Base-by-base conservation (phyloP, 306 rosid genomes). In the Cucurbita pepo region DNA sequence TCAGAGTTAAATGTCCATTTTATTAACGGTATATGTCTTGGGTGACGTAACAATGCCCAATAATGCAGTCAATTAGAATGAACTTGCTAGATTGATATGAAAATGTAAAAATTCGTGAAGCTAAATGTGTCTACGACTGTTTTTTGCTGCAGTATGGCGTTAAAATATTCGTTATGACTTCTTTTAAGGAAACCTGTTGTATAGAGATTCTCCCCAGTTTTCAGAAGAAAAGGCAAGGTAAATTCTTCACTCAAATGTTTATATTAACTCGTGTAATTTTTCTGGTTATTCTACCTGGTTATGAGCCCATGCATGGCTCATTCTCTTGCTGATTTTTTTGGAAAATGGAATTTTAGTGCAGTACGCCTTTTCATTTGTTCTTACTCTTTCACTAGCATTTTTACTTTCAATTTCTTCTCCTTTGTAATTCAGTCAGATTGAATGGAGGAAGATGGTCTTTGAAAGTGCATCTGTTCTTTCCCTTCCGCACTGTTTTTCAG, bases 151-250 rank as follows among this genome's bases (percentile, higher is more conserved):
- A 92, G 98, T 85, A 81, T 77, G 87, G 88, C 43, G 87, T 84
- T 76, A 85, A 83, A 77, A 90, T 92, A 71, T 83, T 90, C 56
- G 89, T 92, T 78, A 75, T 92, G 72, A 85, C 98, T 76, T 92
- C 96, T 69, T 92, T 92, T 71, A 86, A 90, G 88, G 96, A 90
- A 69, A 85, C 90, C 3, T 85, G 81, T 79, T 87, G 85, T 86
- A 85, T 87, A 73, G 97, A 94, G 85, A 90, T 94, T 80, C 84
- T 90, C 82, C 97, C 96, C 47, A 81, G 71, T 76, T 48, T 55
- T 70, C 83, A 80, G 85, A 86, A 77, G 71, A 84, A 90, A 74
- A 84, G 85, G 64, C 85, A 77, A 83, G 96, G 98, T 92, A 77
- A 79, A 57, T 25, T 30, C 34, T 50, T n/a, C 30, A 48, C 74